Evolutionary conservation across 2,329 filamentous ascomycete species (phyloP).

Genomic region (Penicillium expansum): DNA sequence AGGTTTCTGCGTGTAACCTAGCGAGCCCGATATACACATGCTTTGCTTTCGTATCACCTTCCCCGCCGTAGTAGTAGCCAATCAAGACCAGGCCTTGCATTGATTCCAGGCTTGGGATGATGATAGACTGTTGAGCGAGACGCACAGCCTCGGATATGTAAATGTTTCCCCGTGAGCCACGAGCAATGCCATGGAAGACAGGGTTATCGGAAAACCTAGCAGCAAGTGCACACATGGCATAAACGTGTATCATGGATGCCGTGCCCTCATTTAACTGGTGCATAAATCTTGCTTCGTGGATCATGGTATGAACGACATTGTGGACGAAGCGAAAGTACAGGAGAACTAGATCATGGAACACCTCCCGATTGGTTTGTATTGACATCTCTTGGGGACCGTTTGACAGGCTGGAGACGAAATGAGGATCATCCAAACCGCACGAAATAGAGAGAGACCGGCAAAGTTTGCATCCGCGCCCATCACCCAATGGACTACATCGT

Average conservation of each 20-base stretch:
- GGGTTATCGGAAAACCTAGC: slow-evolving; percentile 22
- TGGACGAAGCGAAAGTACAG: slow-evolving; percentile 26
- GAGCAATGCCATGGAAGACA: too few species aligned
- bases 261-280: slow-evolving; percentile 15
- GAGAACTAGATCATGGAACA: slow-evolving; percentile 13
- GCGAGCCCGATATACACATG: slow-evolving; percentile 23
- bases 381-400: not conserved
- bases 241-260: slow-evolving; percentile 17
- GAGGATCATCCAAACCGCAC: too few species aligned
- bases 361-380: not conserved
- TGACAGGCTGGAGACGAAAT: not conserved
- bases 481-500: slow-evolving; percentile 20
- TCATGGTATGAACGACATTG: slow-evolving; percentile 24
- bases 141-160: slow-evolving; percentile 14
- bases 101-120: slow-evolving; percentile 18
- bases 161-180: slow-evolving; percentile 14
- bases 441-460: too few species aligned
- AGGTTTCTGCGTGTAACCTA: slow-evolving; percentile 20
- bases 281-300: slow-evolving; percentile 22
- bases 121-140: slow-evolving; percentile 12
- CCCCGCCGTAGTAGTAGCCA: slow-evolving; percentile 20
- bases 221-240: slow-evolving; percentile 24
- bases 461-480: too few species aligned
- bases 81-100: slow-evolving; percentile 19
- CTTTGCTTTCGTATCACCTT: slow-evolving; percentile 19